A percentile compares a stretch with the other conserved stretches of the same genome.
Conservation (phyloP, 306 rosid species). For the Begonia fuchsioides region DNA sequence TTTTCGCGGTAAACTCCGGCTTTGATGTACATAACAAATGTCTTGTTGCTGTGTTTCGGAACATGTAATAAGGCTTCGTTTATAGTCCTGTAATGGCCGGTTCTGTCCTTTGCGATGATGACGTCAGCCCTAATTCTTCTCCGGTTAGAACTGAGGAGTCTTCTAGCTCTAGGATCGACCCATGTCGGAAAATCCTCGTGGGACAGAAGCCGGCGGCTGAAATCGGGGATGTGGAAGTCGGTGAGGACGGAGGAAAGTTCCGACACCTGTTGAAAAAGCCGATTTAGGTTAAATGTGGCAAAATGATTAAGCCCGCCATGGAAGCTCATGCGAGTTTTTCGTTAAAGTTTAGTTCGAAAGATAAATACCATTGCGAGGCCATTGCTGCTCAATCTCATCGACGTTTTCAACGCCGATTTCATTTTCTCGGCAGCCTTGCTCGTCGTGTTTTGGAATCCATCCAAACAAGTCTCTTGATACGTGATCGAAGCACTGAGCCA, state of each 20-base stretch:
- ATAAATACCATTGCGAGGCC: slow-evolving; percentile 36
- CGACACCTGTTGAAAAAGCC: slow-evolving; percentile 3
- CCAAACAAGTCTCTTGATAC: slow-evolving; percentile 49
- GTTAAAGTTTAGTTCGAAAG: too few species aligned
- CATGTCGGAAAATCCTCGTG: not conserved
- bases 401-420: slow-evolving; percentile 20
- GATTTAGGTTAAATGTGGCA: too few species aligned
- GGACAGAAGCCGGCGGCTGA: slow-evolving; percentile 16
- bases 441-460: slow-evolving; percentile 37
- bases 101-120: slow-evolving; percentile 51
- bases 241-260: slow-evolving; percentile 9
- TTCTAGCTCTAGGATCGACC: slow-evolving; percentile 2
- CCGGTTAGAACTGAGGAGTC: slow-evolving; percentile 11
- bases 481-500: slow-evolving; percentile 54
- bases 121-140: slow-evolving; percentile 20
- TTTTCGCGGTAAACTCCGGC: slow-evolving; percentile 42
- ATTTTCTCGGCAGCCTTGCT: slow-evolving; percentile 33
- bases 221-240: not conserved
- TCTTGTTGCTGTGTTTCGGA: slow-evolving; percentile 20
- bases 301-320: too few species aligned
- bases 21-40: slow-evolving; percentile 64
- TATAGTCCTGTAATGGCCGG: slow-evolving; percentile 41
- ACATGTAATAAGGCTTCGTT: slow-evolving; percentile 38
- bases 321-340: too few species aligned
- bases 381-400: slow-evolving; percentile 39